phyloP scores from a whole-genome alignment of 495 filamentous ascomycete genomes.

The Rusavskia elegans region DNA sequence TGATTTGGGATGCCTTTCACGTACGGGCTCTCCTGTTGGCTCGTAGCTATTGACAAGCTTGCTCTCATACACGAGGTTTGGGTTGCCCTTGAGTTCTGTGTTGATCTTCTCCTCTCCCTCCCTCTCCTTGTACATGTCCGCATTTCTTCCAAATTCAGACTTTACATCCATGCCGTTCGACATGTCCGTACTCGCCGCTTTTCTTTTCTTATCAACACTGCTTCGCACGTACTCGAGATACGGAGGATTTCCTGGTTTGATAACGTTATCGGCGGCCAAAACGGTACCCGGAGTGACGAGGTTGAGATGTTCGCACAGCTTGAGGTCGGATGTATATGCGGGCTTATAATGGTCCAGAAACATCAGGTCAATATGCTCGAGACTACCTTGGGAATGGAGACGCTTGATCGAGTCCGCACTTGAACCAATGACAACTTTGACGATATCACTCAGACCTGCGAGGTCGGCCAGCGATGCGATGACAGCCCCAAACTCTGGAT shows the following conservation, averaged over 20 bases:
- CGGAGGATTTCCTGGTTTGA: constrained; percentile 51
- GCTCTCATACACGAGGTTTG: constrained; percentile 54
- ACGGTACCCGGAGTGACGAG: constrained; percentile 40
- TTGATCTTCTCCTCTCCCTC: constrained; percentile 25
- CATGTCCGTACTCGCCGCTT: constrained; percentile 19
- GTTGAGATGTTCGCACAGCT: constrained; percentile 47
- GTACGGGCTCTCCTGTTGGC: constrained; percentile 42
- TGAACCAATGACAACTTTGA: constrained; percentile 48
- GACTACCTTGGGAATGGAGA: constrained; percentile 27
- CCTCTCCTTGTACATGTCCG: constrained; percentile 24
- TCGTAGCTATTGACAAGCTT: constrained; percentile 48
- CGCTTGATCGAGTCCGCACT: constrained; percentile 38
- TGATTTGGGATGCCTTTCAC: constrained; percentile 14
- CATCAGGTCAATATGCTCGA: constrained; percentile 42
- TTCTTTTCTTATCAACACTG: constrained; percentile 31
- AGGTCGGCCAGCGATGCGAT: constrained; percentile 43
- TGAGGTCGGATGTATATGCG: constrained; percentile 46
- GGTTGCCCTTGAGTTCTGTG: constrained; percentile 42
- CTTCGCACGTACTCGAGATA: constrained; percentile 50
- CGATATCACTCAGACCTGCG: constrained; percentile 47
- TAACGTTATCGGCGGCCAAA: constrained; percentile 53
- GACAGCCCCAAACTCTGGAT: constrained; percentile 49
- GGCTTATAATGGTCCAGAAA: constrained; percentile 61
- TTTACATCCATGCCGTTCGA: constrained; percentile 14
- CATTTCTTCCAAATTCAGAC: constrained; percentile 18